A percentile compares a stretch with the other conserved stretches of the same genome.
phyloP scores from a whole-genome alignment of 2,329 filamentous ascomycete species.

The Ophiobolus disseminans region DNA sequence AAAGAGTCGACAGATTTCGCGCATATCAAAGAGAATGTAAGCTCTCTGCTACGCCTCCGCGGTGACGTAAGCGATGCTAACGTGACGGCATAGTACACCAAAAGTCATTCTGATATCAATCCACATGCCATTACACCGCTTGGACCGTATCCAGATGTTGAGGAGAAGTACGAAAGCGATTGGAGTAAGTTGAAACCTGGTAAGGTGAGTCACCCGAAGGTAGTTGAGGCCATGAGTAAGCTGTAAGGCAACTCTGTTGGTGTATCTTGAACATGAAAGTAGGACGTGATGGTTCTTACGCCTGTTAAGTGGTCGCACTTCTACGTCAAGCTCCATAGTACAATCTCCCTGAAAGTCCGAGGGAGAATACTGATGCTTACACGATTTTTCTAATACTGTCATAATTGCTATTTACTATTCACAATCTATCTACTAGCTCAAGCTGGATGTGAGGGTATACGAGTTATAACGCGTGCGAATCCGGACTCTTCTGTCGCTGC shows the following conservation, averaged over 20 bases:
- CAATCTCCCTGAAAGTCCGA: no score
- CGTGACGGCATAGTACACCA: conserved; percentile 57
- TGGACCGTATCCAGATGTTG: conserved; percentile 66
- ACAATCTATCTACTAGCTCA: conserved; percentile 2
- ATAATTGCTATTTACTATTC: conserved; percentile 6
- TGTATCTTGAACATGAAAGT: no score
- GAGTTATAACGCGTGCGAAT: neutral
- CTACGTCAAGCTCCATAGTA: no score
- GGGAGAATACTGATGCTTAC: no score
- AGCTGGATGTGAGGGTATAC: neutral
- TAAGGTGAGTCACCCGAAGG: conserved; percentile 52
- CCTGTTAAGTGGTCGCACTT: no score
- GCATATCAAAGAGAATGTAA: conserved; percentile 71
- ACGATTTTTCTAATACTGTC: no score
- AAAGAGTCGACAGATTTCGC: conserved; percentile 67
- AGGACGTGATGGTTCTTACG: no score
- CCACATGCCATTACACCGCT: conserved; percentile 68
- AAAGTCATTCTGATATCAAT: conserved; percentile 66
- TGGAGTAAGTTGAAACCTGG: conserved; percentile 59
- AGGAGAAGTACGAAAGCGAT: conserved; percentile 59
- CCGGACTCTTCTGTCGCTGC: neutral
- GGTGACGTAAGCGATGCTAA: no score
- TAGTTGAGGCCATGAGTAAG: conserved; percentile 40
- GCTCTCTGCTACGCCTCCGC: no score
- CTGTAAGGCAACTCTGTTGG: conserved; percentile 14